Conservation (phyloP, 768 basidiomycete species). For the Trametes maxima region DNA sequence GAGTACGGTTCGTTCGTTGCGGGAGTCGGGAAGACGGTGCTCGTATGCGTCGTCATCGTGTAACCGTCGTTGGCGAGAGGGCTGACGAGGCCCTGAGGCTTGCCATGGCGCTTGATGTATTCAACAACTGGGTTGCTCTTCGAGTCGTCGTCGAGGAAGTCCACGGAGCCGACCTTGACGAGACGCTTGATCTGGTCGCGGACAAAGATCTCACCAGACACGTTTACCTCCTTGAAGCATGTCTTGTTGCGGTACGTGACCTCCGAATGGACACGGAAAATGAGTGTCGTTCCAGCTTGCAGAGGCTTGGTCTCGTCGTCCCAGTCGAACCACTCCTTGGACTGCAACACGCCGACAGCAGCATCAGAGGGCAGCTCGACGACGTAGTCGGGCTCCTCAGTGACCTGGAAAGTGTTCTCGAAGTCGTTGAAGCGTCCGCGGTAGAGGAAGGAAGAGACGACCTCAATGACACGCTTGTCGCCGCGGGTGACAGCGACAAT, state of each 20-base stretch:
- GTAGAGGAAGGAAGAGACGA: slow-evolving; percentile 94
- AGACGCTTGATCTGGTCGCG: slow-evolving; percentile 87
- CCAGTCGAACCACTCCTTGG: slow-evolving; percentile 99
- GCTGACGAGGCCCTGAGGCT: slow-evolving; percentile 70
- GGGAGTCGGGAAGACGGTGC: slow-evolving; percentile 77
- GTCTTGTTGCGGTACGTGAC: slow-evolving; percentile 91
- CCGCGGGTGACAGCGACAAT: slow-evolving; percentile 86
- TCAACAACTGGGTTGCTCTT: slow-evolving; percentile 93
- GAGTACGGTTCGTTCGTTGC: slow-evolving; percentile 96
- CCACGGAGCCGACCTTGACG: slow-evolving; percentile 85
- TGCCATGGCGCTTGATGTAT: slow-evolving; percentile 91
- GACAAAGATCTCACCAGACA: slow-evolving; percentile 84
- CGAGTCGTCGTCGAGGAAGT: slow-evolving; percentile 84
- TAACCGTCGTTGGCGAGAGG: slow-evolving; percentile 89
- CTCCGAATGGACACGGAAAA: slow-evolving; percentile 88
- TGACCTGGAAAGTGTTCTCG: slow-evolving; percentile 93
- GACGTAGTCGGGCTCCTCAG: slow-evolving; percentile 86
- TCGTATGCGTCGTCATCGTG: slow-evolving; percentile 64
- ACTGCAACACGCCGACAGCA: slow-evolving; percentile 85
- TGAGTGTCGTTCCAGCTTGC: slow-evolving; percentile 75
- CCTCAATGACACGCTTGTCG: slow-evolving; percentile 85
- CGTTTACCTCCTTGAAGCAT: slow-evolving; percentile 77
- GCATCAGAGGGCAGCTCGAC: slow-evolving; percentile 80
- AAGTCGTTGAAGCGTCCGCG: slow-evolving; percentile 94
- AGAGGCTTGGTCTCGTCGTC: slow-evolving; percentile 80